Percentiles rank a stretch among this genome's conserved stretches.
These are phyloP conservation scores for Candida silvatica DNA, from an alignment of 805 yeast species.

Conservation along the genomic window DNA sequence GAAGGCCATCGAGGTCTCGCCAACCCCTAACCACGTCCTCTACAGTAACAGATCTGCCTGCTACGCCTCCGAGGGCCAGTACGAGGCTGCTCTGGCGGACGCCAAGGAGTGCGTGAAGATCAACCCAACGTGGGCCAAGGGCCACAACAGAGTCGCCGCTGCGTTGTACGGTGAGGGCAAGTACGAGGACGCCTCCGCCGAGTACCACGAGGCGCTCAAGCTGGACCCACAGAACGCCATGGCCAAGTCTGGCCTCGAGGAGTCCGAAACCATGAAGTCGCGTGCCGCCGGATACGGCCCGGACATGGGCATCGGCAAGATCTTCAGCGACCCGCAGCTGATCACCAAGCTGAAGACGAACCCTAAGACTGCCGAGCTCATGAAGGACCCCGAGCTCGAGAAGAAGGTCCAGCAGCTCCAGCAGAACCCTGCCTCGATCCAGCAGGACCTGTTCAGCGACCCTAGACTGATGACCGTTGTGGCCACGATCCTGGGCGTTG, in stretches of 20 bases:
- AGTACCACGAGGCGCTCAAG: conserved; percentile 73
- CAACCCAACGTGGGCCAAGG: conserved; percentile 90
- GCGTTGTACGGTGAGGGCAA: conserved; percentile 85
- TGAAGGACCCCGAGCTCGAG: conserved; percentile 83
- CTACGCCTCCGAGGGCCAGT: conserved; percentile 72
- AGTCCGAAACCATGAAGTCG: conserved; percentile 52
- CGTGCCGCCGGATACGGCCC: conserved; percentile 23
- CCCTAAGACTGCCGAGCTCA: conserved; percentile 80
- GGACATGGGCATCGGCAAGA: conserved; percentile 52
- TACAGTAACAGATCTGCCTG: conserved; percentile 93
- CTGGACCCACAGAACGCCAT: conserved; percentile 75
- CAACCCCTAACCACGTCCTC: conserved; percentile 82
- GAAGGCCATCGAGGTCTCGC: conserved; percentile 77
- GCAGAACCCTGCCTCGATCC: conserved; percentile 67
- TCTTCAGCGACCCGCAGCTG: conserved; percentile 75
- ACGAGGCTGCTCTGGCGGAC: conserved; percentile 67
- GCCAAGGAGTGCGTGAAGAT: conserved; percentile 78
- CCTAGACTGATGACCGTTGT: conserved; percentile 84
- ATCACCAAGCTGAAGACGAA: conserved; percentile 66
- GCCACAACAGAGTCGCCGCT: conserved; percentile 88
- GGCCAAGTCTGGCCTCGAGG: conserved; percentile 75
- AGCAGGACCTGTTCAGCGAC: conserved; percentile 64
- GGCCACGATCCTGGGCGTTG: conserved; percentile 81
- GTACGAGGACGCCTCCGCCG: conserved; percentile 60
- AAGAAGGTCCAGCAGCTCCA: conserved; percentile 54